Base-by-base conservation (phyloP, 1,284 basidiomycete species). In the Austropuccinia psidii region DNA sequence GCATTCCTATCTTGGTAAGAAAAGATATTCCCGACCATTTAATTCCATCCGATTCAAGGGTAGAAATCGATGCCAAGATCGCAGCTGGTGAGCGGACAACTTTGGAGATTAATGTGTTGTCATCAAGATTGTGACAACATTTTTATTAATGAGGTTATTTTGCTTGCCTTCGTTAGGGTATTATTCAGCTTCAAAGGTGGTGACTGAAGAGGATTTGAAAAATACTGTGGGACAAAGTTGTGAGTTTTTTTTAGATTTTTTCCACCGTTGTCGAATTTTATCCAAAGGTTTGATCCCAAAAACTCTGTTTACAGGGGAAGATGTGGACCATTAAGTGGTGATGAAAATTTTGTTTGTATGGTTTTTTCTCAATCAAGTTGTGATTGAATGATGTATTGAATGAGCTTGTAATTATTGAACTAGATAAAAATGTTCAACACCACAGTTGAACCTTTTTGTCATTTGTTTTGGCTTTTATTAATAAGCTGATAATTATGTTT, bases 21-120 rank as follows among this genome's bases (percentile, higher is more conserved):
- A 94, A 93, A 79, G 92, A 94, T 81, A 84, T 94, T 41, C 91
- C 91, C 21, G 88, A 87, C 57, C 85, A 93, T 77, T 86, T 94
- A 70, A 90, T 94, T 75, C 91, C 91, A 0, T 90, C 90, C 47
- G 92, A 94, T 81, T 90, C 90, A 31, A 86, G 87, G n/a, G 92
- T 94, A n/a, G 92, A 94, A 83, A 94, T 94, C 76, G 90, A 93
- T 77, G 91, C 91, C 31, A 93, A 92, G 87, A 96, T 96, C 78
- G 90, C 91, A 21, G 87, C 91, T 5, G 93, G 93, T 66, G 35
- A 7, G 64, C 52, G 21, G 2, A 41, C 21, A 39, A 27, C 31
- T 29, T n/a, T 58, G 15, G 11, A n/a, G n/a, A n/a, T 24, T n/a
- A 45, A n/a, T n/a, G n/a, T 45, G n/a, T n/a, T 11, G 41, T n/a